A percentile compares a stretch with the other conserved stretches of the same genome.
phyloP scores from a whole-genome alignment of 2,329 filamentous ascomycete species.

The Fusarium albosuccineum region DNA sequence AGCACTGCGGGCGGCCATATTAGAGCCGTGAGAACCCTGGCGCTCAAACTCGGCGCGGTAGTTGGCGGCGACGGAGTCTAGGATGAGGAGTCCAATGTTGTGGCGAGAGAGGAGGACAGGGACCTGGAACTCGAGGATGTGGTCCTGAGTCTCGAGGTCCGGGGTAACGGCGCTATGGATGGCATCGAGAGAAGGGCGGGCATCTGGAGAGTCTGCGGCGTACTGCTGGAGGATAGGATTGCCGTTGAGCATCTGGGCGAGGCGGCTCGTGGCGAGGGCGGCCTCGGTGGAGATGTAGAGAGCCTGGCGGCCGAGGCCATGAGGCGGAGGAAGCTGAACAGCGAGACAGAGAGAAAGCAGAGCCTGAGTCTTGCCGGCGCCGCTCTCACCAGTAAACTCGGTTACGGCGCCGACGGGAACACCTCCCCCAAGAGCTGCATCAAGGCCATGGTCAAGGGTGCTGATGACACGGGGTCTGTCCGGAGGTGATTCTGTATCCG shows the following conservation, averaged over 20 bases:
- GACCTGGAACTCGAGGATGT: conserved; percentile 93
- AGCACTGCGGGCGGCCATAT: conserved; percentile 80
- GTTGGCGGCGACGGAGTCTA: conserved; percentile 96
- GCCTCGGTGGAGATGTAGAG: conserved; percentile 97
- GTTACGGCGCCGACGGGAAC: conserved; percentile 85
- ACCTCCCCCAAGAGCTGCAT: conserved; percentile 79
- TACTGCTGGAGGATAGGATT: conserved; percentile 70
- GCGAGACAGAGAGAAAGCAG: conserved; percentile 87
- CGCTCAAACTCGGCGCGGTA: conserved; percentile 91
- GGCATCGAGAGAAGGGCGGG: conserved; percentile 74
- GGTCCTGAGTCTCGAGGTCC: conserved; percentile 94
- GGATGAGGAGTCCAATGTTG: conserved; percentile 82
- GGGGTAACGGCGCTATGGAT: conserved; percentile 87
- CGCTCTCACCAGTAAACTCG: conserved; percentile 93
- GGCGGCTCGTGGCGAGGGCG: conserved; percentile 82
- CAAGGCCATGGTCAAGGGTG: conserved; percentile 81
- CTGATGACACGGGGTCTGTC: conserved; percentile 67
- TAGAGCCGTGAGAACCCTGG: conserved; percentile 59
- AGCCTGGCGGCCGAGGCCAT: conserved; percentile 78
- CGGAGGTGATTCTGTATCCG: conserved; percentile 4
- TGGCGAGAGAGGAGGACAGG: conserved; percentile 84
- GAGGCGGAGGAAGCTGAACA: conserved; percentile 81
- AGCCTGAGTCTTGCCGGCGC: conserved; percentile 94
- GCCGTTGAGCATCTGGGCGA: conserved; percentile 80
- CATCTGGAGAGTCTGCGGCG: conserved; percentile 38